phyloP scores from a whole-genome alignment of 176 grass and related monocot genomes.

The Luzula sylvatica region DNA sequence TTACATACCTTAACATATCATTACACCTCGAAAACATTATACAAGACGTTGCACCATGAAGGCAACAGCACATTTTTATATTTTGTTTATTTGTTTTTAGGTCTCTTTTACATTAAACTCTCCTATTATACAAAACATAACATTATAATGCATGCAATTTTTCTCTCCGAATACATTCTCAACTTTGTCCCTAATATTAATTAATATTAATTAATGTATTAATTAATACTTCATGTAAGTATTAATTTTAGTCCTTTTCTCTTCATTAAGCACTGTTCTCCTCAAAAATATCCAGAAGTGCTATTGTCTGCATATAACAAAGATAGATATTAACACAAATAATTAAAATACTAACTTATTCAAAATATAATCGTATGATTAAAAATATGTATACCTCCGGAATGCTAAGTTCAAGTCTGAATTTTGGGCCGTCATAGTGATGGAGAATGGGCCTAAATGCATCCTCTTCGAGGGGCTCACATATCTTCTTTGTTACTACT shows the following conservation, averaged over 20 bases:
- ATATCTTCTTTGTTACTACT: constrained; percentile 61
- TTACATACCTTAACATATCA: neutral
- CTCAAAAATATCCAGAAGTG: constrained; percentile 77
- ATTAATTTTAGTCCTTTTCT: neutral
- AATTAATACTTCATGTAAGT: neutral
- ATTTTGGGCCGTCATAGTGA: constrained; percentile 97
- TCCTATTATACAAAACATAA: constrained; percentile 13
- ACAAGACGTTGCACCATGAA: constrained; percentile 10
- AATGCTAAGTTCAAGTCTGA: constrained; percentile 84
- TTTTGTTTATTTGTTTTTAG: neutral
- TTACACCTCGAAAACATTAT: constrained; percentile 23
- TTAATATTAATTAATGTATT: neutral
- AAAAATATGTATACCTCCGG: constrained; percentile 41
- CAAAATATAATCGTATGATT: neutral
- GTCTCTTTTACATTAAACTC: no score
- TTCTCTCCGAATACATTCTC: constrained; percentile 7
- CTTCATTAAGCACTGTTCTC: constrained; percentile 50
- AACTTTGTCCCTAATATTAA: neutral
- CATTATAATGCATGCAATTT: neutral
- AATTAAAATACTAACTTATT: neutral
- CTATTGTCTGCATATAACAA: constrained; percentile 44
- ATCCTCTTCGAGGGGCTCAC: constrained; percentile 80
- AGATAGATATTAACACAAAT: neutral
- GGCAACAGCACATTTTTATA: constrained; percentile 2
- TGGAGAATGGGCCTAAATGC: constrained; percentile 95